Conservation (phyloP, 2,329 filamentous ascomycete species). For the Colletotrichum abscissum region DNA sequence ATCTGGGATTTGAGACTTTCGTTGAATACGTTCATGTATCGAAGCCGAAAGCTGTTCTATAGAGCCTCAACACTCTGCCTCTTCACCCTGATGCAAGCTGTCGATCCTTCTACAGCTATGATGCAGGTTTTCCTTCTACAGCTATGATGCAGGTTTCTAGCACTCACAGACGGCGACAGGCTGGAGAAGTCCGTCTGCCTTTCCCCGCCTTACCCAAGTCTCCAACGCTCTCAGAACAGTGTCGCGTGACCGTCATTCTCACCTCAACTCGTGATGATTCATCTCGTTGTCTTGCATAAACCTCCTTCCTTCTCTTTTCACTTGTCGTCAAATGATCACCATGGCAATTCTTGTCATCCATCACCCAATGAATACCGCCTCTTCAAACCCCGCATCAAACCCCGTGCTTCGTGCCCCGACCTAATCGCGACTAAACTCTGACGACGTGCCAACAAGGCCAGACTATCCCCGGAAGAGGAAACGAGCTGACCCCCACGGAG, state of each 20-base stretch:
- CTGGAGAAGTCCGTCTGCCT: neutral
- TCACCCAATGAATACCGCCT: neutral
- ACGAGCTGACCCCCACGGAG: conserved; percentile 25
- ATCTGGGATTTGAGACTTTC: too few species aligned
- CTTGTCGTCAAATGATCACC: neutral
- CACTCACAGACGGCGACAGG: too few species aligned
- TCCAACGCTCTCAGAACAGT: neutral
- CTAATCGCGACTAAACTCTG: neutral
- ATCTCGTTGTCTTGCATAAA: neutral
- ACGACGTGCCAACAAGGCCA: neutral
- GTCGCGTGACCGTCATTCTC: neutral
- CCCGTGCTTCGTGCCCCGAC: neutral
- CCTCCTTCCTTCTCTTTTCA: neutral
- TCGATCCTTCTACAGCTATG: neutral
- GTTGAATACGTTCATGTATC: too few species aligned
- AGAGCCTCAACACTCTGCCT: too few species aligned
- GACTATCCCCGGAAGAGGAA: neutral
- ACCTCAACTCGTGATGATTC: neutral
- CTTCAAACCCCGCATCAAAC: too few species aligned
- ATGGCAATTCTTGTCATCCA: neutral
- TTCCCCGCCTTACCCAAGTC: neutral
- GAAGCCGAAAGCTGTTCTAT: too few species aligned
- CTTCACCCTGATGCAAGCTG: too few species aligned
- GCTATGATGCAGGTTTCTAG: neutral
- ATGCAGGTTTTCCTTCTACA: neutral